Conservation (phyloP, 2,329 filamentous ascomycete species). For the Zasmidium citrigriseum region DNA sequence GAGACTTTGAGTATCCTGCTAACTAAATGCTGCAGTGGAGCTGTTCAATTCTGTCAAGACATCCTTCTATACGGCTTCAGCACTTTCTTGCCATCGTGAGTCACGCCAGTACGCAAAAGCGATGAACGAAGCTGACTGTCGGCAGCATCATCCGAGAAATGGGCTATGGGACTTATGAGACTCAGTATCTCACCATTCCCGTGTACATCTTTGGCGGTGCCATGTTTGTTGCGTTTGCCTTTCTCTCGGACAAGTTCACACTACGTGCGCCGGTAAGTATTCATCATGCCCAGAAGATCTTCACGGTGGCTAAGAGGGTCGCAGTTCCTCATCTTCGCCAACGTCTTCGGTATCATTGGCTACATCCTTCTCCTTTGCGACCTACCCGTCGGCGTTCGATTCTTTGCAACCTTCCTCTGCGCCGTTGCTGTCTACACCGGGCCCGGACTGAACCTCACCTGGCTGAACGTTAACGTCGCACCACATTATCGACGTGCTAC, state of each 20-base stretch:
- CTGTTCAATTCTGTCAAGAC: constrained; percentile 54
- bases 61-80: constrained; percentile 49
- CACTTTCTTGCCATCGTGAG: constrained; percentile 2
- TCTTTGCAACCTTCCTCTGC: constrained; percentile 29
- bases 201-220: constrained; percentile 38
- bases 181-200: constrained; percentile 48
- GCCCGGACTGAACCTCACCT: constrained; percentile 48
- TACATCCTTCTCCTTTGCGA: constrained; percentile 47
- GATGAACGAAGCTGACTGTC: neutral
- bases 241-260: constrained; percentile 2
- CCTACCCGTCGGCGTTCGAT: constrained; percentile 23
- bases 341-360: constrained; percentile 61
- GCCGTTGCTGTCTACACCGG: constrained; percentile 30
- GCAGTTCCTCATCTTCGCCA: constrained; percentile 8
- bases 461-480: constrained; percentile 52
- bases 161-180: constrained; percentile 45
- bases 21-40: constrained; percentile 32
- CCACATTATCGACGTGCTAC: constrained; percentile 52
- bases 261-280: constrained; percentile 1
- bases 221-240: constrained; percentile 11
- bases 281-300: neutral
- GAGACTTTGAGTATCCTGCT: neutral
- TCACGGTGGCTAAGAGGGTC: neutral
- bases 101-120: no score
- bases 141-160: constrained; percentile 26